Evolutionary conservation across 2,329 filamentous ascomycete genomes (phyloP).

Genomic region (Colletotrichum incanum): DNA sequence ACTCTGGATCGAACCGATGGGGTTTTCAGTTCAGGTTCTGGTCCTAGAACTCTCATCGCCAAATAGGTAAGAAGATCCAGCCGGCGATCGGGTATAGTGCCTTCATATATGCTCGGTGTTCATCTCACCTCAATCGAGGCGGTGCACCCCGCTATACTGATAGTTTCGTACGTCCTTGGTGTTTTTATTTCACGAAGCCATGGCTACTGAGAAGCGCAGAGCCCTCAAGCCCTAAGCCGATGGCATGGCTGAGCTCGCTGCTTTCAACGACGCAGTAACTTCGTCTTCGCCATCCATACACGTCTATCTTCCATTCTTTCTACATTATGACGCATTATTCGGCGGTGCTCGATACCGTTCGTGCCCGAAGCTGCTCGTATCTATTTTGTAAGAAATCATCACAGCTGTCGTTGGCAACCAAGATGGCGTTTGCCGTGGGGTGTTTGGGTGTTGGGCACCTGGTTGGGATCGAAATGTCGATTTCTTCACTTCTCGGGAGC

Average conservation of each 20-base stretch:
- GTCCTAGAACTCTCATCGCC: neutral
- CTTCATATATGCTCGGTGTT: neutral
- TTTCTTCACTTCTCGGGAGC: neutral
- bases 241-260: neutral
- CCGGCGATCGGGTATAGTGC: neutral
- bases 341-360: neutral
- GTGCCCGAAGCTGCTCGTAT: neutral
- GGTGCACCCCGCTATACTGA: constrained; percentile 1
- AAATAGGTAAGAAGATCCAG: neutral
- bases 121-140: neutral
- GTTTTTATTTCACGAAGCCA: neutral
- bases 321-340: neutral
- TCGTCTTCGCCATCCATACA: neutral
- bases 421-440: neutral
- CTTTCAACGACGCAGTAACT: neutral
- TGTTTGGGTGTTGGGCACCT: neutral
- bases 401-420: neutral
- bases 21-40: neutral
- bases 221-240: neutral
- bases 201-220: neutral
- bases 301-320: neutral
- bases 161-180: neutral
- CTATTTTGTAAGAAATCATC: neutral
- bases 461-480: neutral
- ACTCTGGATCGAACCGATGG: neutral